Conservation (phyloP, 495 filamentous ascomycete species). For the Lophiostoma macrostomum region DNA sequence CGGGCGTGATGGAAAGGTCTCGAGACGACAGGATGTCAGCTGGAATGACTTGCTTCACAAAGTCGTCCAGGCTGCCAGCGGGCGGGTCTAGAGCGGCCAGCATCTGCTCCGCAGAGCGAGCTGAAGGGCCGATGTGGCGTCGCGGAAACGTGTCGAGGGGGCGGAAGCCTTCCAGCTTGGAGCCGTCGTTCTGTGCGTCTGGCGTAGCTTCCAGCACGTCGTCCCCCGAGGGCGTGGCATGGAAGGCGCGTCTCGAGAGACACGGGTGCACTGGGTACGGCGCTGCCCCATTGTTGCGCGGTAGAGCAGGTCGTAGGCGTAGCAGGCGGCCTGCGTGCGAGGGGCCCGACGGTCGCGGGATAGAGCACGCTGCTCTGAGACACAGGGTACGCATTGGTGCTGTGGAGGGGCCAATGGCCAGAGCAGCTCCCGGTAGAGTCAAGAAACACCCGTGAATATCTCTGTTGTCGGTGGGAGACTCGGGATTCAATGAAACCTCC, state of each 20-base stretch:
- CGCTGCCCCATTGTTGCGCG: background rate
- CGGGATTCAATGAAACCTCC: too few species aligned
- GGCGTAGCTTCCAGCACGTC: constrained; percentile 13
- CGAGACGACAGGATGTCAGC: constrained; percentile 73
- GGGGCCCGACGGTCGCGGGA: constrained; percentile 4
- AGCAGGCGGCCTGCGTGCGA: background rate
- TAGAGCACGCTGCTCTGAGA: constrained; percentile 22
- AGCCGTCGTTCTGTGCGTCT: background rate
- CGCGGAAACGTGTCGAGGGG: constrained; percentile 67
- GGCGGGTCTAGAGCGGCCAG: constrained; percentile 76
- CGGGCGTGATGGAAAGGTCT: constrained; percentile 49
- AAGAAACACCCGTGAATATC: too few species aligned
- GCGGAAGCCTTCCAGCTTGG: constrained; percentile 39
- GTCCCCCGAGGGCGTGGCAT: constrained; percentile 13
- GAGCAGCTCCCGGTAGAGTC: too few species aligned
- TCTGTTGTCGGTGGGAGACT: background rate
- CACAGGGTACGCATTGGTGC: constrained; percentile 16
- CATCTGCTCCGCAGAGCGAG: constrained; percentile 71
- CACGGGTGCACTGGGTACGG: too few species aligned
- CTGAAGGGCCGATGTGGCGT: constrained; percentile 91
- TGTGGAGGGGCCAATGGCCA: background rate
- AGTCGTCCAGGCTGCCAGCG: constrained; percentile 71
- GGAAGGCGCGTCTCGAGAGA: constrained; percentile 14
- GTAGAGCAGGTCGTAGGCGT: background rate
- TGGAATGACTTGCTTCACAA: constrained; percentile 84